phyloP scores from a whole-genome alignment of 768 basidiomycete genomes.

The Boletus insuetus region DNA sequence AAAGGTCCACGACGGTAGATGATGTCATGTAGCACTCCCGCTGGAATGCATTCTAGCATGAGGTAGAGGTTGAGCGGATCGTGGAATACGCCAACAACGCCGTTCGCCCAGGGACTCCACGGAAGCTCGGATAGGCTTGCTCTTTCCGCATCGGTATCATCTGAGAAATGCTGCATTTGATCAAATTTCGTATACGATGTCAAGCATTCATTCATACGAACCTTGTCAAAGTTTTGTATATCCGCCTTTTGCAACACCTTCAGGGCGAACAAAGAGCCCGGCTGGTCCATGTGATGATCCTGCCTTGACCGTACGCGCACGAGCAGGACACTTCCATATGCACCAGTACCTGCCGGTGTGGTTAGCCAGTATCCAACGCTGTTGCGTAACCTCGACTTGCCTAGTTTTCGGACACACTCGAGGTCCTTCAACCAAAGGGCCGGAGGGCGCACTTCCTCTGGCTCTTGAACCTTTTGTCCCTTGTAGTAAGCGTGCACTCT shows the following conservation, averaged over 20 bases:
- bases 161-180: slow-evolving; percentile 21
- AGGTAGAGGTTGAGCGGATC: slow-evolving; percentile 50
- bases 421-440: slow-evolving; percentile 38
- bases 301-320: slow-evolving; percentile 35
- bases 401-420: slow-evolving; percentile 42
- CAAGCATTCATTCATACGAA: slow-evolving; percentile 7
- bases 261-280: slow-evolving; percentile 43
- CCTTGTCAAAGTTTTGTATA: slow-evolving; percentile 32
- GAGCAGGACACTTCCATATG: slow-evolving; percentile 42
- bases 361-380: slow-evolving; percentile 1
- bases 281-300: slow-evolving; percentile 31
- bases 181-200: not conserved
- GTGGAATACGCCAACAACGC: slow-evolving; percentile 43
- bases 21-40: slow-evolving; percentile 40
- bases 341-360: slow-evolving; percentile 37
- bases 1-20: slow-evolving; percentile 35
- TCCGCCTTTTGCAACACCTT: slow-evolving; percentile 41
- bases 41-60: slow-evolving; percentile 48
- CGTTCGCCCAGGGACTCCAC: slow-evolving; percentile 55
- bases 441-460: slow-evolving; percentile 37
- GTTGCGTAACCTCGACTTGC: slow-evolving; percentile 18
- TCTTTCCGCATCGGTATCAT: slow-evolving; percentile 42
- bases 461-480: slow-evolving; percentile 21
- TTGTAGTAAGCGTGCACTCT: slow-evolving; percentile 7
- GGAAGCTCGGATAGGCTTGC: slow-evolving; percentile 38